Evolutionary conservation across 108 stramenopile species (phyloP), one percentile per base, ranked within the genome.

Genomic region (Fragilariopsis cylindrus): DNA sequence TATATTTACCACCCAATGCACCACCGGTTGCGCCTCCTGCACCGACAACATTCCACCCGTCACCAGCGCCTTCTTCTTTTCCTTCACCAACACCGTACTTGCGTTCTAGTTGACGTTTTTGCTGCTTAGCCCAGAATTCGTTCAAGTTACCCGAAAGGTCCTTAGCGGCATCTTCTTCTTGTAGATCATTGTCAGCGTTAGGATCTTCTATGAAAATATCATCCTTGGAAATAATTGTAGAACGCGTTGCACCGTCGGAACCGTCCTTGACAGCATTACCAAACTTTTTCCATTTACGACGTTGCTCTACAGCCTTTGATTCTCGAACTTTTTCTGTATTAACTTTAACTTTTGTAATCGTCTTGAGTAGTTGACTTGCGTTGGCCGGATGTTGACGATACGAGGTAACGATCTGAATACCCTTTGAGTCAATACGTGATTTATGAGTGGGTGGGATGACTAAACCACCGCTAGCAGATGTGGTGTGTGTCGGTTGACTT

Each of bases 81-180:
- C 43, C 87, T 4, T 64, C 87, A 4, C 78, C 86, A 49, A 96
- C 95, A 73, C 94, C 95, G 76, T 96, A 96, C 78, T 96, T 94
- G 53, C 95, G 89, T 70, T 96, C 87, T 44, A 96, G 72, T 56
- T 84, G 88, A 66, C 95, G 84, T 67, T 88, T 67, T 64, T 94
- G 88, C 71, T 94, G 92, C 81, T 94, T 96, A 70, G 92, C 92
- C 93, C 93, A 94, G 69, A 96, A 96, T 56, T 85, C 92, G 71
- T 90, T 94, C 64, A 96, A 78, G 81, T 96, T 93, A 30, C 88
- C 88, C 1, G 89, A 81, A 60, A 94, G 81, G 19, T 91, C 87
- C 76, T 86, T 87, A 49, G 81, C 73, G 4, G 85, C 79, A 63
- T 93, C 95, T 71, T 96, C 92, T 42, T 93, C 95, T 71, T 96